Conservation (phyloP, 1,284 basidiomycete species). For the Meira miltonrushii region DNA sequence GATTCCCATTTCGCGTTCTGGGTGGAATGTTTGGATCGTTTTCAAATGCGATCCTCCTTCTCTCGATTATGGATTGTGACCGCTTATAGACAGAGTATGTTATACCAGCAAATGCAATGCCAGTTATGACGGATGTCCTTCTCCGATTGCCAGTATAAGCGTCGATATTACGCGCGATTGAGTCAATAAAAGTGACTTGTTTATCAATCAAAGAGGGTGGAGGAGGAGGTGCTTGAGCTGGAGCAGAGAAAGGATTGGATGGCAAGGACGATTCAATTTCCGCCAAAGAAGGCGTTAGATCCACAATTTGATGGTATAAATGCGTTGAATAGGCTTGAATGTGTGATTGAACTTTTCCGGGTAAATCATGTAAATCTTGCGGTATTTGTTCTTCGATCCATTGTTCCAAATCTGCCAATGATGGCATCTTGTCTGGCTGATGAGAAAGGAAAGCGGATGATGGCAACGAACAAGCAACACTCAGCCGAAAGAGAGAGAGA, state of each 20-base stretch:
- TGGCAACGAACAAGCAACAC: no score
- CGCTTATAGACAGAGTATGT: conserved; percentile 19
- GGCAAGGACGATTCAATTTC: conserved; percentile 23
- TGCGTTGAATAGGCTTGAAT: conserved; percentile 34
- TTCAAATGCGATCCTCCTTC: conserved; percentile 36
- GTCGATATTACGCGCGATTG: neutral
- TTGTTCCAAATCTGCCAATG: conserved; percentile 39
- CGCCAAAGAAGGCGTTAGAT: conserved; percentile 23
- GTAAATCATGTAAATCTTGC: conserved; percentile 31
- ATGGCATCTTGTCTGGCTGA: conserved; percentile 23
- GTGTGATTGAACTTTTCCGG: conserved; percentile 30
- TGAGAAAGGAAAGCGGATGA: no score
- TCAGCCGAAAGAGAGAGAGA: no score
- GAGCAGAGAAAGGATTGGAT: conserved; percentile 17
- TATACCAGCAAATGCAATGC: conserved; percentile 23
- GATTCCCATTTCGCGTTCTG: neutral
- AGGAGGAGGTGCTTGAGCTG: conserved; percentile 31
- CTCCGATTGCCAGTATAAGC: conserved; percentile 17
- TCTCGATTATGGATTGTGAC: conserved; percentile 26
- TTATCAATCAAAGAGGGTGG: conserved; percentile 12
- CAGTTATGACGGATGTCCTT: conserved; percentile 16
- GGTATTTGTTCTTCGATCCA: conserved; percentile 37
- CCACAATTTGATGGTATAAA: conserved; percentile 26
- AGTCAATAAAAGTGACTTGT: conserved; percentile 4
- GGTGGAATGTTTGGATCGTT: conserved; percentile 5